phyloP scores from a whole-genome alignment of 2,329 filamentous ascomycete species.

The Colletotrichum echinochloae region DNA sequence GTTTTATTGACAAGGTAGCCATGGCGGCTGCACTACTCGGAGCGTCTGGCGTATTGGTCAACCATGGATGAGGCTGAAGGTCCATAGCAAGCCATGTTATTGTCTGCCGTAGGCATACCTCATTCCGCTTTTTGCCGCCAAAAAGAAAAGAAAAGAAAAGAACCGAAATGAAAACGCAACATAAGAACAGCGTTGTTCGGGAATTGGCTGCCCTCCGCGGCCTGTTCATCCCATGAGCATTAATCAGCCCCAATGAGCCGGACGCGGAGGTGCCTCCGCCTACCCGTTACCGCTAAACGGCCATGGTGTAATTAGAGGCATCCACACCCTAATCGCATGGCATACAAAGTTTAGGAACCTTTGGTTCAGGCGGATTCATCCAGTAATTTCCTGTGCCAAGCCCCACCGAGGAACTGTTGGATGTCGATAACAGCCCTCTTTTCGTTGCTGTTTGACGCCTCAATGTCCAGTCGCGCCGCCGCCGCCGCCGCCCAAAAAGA shows the following conservation, averaged over 20 bases:
- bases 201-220: slow-evolving; percentile 10
- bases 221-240: slow-evolving; percentile 27
- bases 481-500: too few relatives aligned
- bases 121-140: slow-evolving; percentile 9
- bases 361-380: neutral
- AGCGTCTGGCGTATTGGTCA: slow-evolving; percentile 19
- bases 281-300: slow-evolving; percentile 1
- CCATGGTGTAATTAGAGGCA: neutral
- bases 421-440: neutral
- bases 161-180: neutral
- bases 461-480: slow-evolving; percentile 10
- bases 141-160: neutral
- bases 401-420: slow-evolving; percentile 1
- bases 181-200: neutral
- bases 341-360: too few relatives aligned
- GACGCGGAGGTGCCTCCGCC: neutral
- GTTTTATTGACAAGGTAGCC: slow-evolving; percentile 14
- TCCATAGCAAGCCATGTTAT: slow-evolving; percentile 29
- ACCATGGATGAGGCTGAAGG: neutral
- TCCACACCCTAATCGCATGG: neutral
- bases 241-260: slow-evolving; percentile 14
- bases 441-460: neutral
- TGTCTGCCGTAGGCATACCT: neutral
- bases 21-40: slow-evolving; percentile 15
- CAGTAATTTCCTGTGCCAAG: neutral